Evolutionary conservation across 768 basidiomycete genomes (phyloP).

Genomic region (Mycena amicta): DNA sequence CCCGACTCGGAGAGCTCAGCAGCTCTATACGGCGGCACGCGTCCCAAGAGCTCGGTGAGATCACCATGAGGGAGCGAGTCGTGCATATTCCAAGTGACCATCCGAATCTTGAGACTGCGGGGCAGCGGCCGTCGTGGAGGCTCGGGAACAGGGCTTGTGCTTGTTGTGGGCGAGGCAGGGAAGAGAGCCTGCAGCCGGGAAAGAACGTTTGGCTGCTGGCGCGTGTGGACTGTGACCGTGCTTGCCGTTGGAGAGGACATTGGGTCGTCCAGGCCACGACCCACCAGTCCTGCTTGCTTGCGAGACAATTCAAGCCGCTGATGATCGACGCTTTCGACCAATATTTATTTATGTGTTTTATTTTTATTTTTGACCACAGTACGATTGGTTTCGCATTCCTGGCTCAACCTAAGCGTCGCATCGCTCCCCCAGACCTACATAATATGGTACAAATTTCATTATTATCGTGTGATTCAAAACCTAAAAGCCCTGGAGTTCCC

Average conservation of each 20-base stretch:
- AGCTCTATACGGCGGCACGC: constrained; percentile 48
- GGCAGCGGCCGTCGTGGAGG: constrained; percentile 26
- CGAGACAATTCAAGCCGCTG: neutral
- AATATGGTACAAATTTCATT: neutral
- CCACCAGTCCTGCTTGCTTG: neutral
- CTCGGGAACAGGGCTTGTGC: constrained; percentile 23
- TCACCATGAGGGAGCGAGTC: constrained; percentile 80
- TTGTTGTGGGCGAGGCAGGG: constrained; percentile 38
- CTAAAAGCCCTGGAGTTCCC: neutral
- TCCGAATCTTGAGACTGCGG: constrained; percentile 22
- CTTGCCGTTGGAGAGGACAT: neutral
- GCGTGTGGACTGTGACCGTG: constrained; percentile 7
- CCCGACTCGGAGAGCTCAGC: constrained; percentile 28
- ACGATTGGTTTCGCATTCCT: too few relatives aligned
- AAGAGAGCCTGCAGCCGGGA: constrained; percentile 57
- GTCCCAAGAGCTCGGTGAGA: constrained; percentile 69
- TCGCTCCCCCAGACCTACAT: neutral
- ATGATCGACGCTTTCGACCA: neutral
- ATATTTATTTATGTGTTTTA: too few relatives aligned
- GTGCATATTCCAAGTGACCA: constrained; percentile 87
- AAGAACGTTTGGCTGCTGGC: constrained; percentile 42
- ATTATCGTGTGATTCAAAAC: neutral
- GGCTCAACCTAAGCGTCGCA: neutral
- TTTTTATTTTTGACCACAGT: too few relatives aligned
- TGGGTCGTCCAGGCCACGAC: neutral